Percentiles rank a stretch among this genome's conserved stretches.
These are phyloP conservation scores for Pleurotus sapidus DNA, from an alignment of 768 basidiomycete genomes.

Conservation along the genomic window DNA sequence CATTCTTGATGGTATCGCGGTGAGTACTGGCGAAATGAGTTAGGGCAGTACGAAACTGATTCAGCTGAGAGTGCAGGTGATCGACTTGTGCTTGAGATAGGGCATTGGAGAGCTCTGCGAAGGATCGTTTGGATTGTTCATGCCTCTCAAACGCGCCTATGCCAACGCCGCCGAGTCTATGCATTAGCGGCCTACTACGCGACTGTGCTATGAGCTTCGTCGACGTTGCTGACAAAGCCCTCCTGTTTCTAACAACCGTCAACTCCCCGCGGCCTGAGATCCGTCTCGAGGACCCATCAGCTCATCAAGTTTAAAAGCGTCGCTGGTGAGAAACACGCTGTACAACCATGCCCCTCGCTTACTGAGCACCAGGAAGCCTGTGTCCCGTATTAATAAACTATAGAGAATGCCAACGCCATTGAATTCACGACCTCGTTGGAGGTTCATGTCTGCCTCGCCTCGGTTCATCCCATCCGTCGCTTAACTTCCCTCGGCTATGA, in stretches of 20 bases:
- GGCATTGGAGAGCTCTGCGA: conserved; percentile 74
- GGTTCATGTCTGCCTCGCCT: no score
- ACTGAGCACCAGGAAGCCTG: no score
- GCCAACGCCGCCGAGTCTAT: conserved; percentile 77
- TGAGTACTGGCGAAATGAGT: conserved; percentile 79
- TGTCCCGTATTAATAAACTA: no score
- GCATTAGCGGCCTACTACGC: conserved; percentile 39
- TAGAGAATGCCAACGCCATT: no score
- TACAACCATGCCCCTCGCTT: no score
- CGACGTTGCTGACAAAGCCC: background rate
- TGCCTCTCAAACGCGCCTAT: conserved; percentile 90
- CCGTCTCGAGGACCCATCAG: no score
- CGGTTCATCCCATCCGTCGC: no score
- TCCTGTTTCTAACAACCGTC: background rate
- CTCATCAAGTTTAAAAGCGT: no score
- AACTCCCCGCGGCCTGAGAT: no score
- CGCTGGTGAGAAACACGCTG: no score
- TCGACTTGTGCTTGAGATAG: conserved; percentile 77
- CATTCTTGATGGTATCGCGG: conserved; percentile 76
- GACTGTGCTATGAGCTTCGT: background rate
- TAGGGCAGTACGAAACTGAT: conserved; percentile 80
- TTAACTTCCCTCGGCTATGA: no score
- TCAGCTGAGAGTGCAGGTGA: conserved; percentile 76
- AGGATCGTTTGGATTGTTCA: conserved; percentile 76
- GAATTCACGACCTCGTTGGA: no score